Evolutionary conservation across 2,329 filamentous ascomycete genomes (phyloP), one percentile per base, ranked within the genome.

Genomic region (Zymoseptoria pseudotritici): DNA sequence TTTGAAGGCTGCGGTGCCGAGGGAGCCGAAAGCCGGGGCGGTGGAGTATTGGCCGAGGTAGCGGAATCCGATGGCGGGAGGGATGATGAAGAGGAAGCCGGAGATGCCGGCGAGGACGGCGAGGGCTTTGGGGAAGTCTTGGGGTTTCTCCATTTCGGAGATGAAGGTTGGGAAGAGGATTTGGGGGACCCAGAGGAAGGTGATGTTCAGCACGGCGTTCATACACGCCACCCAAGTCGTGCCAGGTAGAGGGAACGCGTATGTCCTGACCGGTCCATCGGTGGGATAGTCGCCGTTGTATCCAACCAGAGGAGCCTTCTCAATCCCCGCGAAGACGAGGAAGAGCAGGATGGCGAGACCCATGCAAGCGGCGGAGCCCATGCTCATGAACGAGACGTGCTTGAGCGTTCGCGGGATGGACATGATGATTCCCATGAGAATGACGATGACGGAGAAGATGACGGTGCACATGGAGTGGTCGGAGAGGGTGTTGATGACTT

Each of bases 91-190:
- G 1, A 81, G 71, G 69, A 81, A 75, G 54, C 66, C 68, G 3
- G 77, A 80, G 52, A 80, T 76, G 2, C 20, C 74, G 2, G 75
- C 67, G 3, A 81, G 70, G 42, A 81, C 78, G 2, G 78, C 77
- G 42, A 81, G 73, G 2, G 78, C 71, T 60, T 81, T 81, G 52
- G 79, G 78, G 68, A 81, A 81, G 67, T 81, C 79, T 54, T 80
- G 75, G 1, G 79, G 79, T 11, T 67, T 69, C 60, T 80, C 75
- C 78, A 80, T 80, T 62, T 81, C 79, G 31, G 78, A 66, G 69
- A 81, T 80, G 69, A 81, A 81, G 13, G 76, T 78, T 1, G 79
- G 79, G 68, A 81, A 80, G 24, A 81, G 74, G 59, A 80, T 80
- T 61, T 81, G 79, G 1, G 79, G 78, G 0, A 80, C 77, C 78